A percentile compares a stretch with the other conserved stretches of the same genome.
phyloP scores from a whole-genome alignment of 2,329 filamentous ascomycete species.

The Colletotrichum scovillei region DNA sequence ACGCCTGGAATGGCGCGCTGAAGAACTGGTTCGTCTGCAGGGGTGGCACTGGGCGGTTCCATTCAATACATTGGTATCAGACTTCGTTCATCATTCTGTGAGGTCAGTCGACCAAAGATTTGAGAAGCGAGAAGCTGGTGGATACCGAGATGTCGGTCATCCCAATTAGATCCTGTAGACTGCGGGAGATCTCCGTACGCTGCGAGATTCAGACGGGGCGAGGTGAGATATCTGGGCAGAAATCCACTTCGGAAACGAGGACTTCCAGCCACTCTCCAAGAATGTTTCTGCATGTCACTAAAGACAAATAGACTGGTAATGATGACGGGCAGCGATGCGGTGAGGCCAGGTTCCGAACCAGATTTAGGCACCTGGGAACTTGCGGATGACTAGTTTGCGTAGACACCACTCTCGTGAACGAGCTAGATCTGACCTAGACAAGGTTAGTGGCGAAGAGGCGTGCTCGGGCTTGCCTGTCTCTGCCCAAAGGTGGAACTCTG shows the following conservation, averaged over 20 bases:
- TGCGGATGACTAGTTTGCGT: conserved; percentile 7
- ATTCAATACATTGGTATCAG: background rate
- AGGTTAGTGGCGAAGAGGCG: conserved; percentile 9
- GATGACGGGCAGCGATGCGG: background rate
- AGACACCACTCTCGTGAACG: conserved; percentile 7
- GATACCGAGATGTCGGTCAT: conserved; percentile 14
- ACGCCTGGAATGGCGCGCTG: background rate
- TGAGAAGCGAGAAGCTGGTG: conserved; percentile 3
- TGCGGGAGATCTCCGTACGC: conserved; percentile 27
- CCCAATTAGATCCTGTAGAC: conserved; percentile 28
- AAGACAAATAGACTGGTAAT: background rate
- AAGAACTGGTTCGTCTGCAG: background rate
- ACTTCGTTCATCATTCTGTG: background rate
- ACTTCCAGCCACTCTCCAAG: background rate
- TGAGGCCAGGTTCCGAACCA: conserved; percentile 23
- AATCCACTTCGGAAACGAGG: background rate
- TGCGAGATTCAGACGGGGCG: conserved; percentile 10
- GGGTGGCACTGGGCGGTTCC: background rate
- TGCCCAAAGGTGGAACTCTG: background rate
- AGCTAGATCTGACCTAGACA: conserved; percentile 11
- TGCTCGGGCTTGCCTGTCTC: background rate
- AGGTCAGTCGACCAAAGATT: background rate
- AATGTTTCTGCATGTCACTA: background rate
- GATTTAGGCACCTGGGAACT: conserved; percentile 12
- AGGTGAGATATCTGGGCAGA: background rate